Conservation (phyloP, 495 filamentous ascomycete genomes). For the Jackrogersella minutella region DNA sequence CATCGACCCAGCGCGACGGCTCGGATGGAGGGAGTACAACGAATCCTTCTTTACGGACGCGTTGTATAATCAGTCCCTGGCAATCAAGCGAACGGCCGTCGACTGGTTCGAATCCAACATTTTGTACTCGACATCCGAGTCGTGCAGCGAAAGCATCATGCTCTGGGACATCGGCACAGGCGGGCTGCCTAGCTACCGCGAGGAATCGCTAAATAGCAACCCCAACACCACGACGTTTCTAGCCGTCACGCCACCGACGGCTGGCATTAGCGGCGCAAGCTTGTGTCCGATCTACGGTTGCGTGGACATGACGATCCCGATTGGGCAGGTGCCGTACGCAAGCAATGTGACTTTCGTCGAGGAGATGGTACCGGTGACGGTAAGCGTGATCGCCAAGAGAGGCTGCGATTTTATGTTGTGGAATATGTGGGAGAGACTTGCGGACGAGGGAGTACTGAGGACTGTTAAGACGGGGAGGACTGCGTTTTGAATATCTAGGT, state of each 20-base stretch:
- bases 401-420: conserved; percentile 57
- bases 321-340: conserved; percentile 53
- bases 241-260: conserved; percentile 41
- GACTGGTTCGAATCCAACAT: conserved; percentile 50
- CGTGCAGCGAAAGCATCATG: conserved; percentile 51
- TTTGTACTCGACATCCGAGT: conserved; percentile 47
- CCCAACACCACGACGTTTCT: conserved; percentile 44
- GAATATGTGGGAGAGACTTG: conserved; percentile 54
- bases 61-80: conserved; percentile 41
- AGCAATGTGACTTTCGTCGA: conserved; percentile 47
- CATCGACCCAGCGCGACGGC: conserved; percentile 45
- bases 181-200: conserved; percentile 50
- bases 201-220: conserved; percentile 43
- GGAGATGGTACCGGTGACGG: conserved; percentile 53
- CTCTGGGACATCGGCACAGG: conserved; percentile 54
- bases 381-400: conserved; percentile 49
- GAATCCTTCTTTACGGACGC: conserved; percentile 33
- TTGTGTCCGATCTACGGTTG: conserved; percentile 51
- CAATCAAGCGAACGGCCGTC: conserved; percentile 42
- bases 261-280: conserved; percentile 43
- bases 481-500: conserved; percentile 49
- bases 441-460: conserved; percentile 50
- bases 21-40: conserved; percentile 34
- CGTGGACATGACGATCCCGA: conserved; percentile 52
- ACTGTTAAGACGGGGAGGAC: conserved; percentile 49